Evolutionary conservation across 768 basidiomycete genomes (phyloP), one percentile per base, ranked within the genome.

Genomic region (Boletus edulis): DNA sequence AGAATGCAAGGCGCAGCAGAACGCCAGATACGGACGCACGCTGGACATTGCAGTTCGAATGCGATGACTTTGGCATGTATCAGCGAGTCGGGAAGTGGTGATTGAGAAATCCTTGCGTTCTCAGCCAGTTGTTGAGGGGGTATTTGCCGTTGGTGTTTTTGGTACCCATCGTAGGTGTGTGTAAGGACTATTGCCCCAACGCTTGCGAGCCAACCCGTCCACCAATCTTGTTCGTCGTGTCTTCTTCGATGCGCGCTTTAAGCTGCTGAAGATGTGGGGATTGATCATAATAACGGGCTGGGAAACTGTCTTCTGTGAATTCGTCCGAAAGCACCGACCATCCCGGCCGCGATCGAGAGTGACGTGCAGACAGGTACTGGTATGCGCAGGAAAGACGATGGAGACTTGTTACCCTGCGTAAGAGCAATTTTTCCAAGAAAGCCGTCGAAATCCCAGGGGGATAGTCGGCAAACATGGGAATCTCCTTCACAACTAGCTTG

Each of bases 401-500:
- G 0, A 35, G 13, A 14, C 13, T 35, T 14, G 11, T 11, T 14
- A 12, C 5, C 13, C 14, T 35, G 34, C 34, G 14, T 14, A 35
- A 14, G 12, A 35, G 34, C 13, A 35, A 35, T 5, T 35, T 35
- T 35, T 35, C 34, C 14, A 35, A 14, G 5, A 35, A 35, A 13
- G 11, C 34, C 3, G 14, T 35, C 1, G 34, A 35, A 14, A 35
- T 35, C 6, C 14, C 34, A 14, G 34, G 34, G 13, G 34, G 34
- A 14, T 35, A 74, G 10, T 73, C 57, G 12, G 37, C 49, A 3
- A 74, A 44, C 34, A 35, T 35, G 34, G 34, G 34, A 14, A 35
- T 35, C 34, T 35, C 34, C 34, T 35, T 35, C 34, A 66, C 39
- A 1, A 53, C 59, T 4, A 69, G 35, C 37, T 56, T 65, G 51